A percentile compares a stretch with the other conserved stretches of the same genome.
Conservation (phyloP, 140 eudicot genomes). For the Anethum foeniculum region DNA sequence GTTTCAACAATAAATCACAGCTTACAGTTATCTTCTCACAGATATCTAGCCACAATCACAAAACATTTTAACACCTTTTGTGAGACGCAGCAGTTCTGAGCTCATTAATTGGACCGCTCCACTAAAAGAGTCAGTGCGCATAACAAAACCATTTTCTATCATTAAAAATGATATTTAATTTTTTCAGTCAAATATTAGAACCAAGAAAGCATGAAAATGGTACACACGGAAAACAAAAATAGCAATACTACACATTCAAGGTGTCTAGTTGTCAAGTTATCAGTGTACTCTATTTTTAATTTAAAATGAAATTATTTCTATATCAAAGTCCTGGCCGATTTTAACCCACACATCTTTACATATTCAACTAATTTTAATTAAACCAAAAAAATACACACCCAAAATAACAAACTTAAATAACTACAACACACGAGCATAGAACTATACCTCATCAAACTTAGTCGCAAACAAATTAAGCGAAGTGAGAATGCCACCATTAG, state of each 20-base stretch:
- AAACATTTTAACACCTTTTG: not conserved
- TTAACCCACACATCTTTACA: not conserved
- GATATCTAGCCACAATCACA: not conserved
- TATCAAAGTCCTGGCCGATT: too few species aligned
- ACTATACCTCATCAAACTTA: conserved; percentile 81
- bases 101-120: not conserved
- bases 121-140: not conserved
- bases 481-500: conserved; percentile 91
- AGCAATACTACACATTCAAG: too few species aligned
- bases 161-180: not conserved
- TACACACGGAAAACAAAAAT: not conserved
- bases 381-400: not conserved
- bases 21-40: not conserved
- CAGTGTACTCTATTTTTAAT: too few species aligned
- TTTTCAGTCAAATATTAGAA: not conserved
- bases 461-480: conserved; percentile 85
- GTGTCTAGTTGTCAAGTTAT: too few species aligned
- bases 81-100: not conserved
- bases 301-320: too few species aligned
- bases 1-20: not conserved
- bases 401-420: not conserved
- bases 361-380: not conserved
- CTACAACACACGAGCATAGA: not conserved
- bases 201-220: not conserved
- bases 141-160: not conserved